A percentile compares a stretch with the other conserved stretches of the same genome.
Conservation (phyloP, 805 yeast genomes). For the Zygoascus biomembranicola region DNA sequence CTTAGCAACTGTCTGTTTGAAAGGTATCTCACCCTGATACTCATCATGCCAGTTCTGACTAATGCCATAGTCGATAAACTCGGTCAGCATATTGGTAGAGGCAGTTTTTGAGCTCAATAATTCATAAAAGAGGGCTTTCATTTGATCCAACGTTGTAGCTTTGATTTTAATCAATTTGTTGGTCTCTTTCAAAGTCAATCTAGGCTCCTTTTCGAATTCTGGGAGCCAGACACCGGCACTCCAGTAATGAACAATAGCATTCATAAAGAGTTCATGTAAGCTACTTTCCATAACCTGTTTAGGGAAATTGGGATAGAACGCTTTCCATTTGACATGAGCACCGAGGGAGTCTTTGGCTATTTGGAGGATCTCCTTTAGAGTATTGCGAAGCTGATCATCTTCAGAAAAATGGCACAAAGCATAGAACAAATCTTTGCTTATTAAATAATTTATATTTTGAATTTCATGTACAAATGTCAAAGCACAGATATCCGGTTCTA, state of each 20-base stretch:
- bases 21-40: conserved; percentile 2
- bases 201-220: too few relatives aligned
- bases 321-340: conserved; percentile 1
- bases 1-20: conserved; percentile 3
- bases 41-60: conserved; percentile 2
- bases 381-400: not conserved
- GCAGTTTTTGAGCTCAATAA: conserved; percentile 4
- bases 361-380: not conserved
- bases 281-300: conserved; percentile 5
- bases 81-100: not conserved
- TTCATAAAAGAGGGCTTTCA: conserved; percentile 1
- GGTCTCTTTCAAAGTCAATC: too few relatives aligned
- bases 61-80: conserved; percentile 1
- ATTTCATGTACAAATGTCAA: conserved; percentile 1
- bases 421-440: not conserved
- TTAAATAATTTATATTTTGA: not conserved
- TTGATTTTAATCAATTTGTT: too few relatives aligned
- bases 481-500: not conserved
- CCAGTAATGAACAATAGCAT: conserved; percentile 4
- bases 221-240: not conserved
- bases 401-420: not conserved
- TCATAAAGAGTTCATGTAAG: conserved; percentile 2
- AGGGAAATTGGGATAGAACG: conserved; percentile 7
- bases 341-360: conserved; percentile 1
- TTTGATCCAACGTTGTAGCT: not conserved